Evolutionary conservation across 176 grass and related monocot species (phyloP), one percentile per base, ranked within the genome.

Genomic region (Cenchrus fungigraminus): DNA sequence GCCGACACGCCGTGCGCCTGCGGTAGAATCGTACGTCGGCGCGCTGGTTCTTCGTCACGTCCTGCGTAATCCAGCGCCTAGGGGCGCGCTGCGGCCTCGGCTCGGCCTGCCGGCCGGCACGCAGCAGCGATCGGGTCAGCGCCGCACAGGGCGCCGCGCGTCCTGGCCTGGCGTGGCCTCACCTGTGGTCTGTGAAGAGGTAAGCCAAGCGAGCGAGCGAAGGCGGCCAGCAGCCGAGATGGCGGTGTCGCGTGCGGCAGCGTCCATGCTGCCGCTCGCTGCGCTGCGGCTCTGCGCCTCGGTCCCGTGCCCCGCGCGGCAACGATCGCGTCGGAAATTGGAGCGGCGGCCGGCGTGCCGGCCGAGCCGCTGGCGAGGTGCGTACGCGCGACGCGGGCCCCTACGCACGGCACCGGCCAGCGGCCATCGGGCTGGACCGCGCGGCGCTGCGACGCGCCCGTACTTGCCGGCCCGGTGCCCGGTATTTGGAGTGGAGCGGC

Each of bases 231-330:
- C 14, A 16, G 72, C 29, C 73, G 15, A 60, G 19, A 77, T 1
- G 55, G 56, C 56, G 6, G 17, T 59, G 74, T 60, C 74, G 74
- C 74, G 74, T 77, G 74, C 55, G 57, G 75, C 75, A 62, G 70
- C 53, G 49, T 31, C 49, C 4, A 8, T 17, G 4, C 64, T 65
- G 63, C 63, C 63, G 63, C 2, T 19, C 43, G 25, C 43, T 12
- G 6, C 34, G 44, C 44, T 45, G 44, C 44, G 44, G 44, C 44
- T 5, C 63, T 67, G 78, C 79, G 14, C 34, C 32, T 9, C 32
- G 28, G 47, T 54, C 47, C 25, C 25, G 10, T 13, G 43, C 12
- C 7, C 9, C 8, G 11, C 9, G 3, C 11, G 46, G 64, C 10
- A 29, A 29, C 80, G 40, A 71, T 71, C 40, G 67, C 67, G 20